phyloP scores from a whole-genome alignment of 352 stramenopile species.

The Globisporangium heterothallicum region DNA sequence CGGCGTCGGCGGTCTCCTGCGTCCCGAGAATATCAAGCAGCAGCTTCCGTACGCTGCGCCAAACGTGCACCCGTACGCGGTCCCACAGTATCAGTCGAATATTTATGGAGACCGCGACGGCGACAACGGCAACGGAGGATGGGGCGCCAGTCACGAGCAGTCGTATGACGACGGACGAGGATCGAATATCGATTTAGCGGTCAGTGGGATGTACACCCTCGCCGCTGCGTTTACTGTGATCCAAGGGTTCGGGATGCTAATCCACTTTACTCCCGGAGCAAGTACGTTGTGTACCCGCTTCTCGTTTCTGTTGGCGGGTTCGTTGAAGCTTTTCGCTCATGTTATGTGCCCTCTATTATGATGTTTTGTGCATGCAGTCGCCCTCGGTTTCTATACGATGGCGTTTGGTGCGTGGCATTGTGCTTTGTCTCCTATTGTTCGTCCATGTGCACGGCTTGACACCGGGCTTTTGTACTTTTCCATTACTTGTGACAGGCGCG shows the following conservation, averaged over 20 bases:
- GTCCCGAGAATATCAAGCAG: conserved; percentile 17
- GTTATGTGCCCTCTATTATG: too few species aligned
- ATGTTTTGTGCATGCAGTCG: conserved; percentile 26
- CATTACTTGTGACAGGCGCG: conserved; percentile 26
- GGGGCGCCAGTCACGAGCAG: conserved; percentile 34
- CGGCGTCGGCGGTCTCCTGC: conserved; percentile 4
- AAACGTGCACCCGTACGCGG: conserved; percentile 77
- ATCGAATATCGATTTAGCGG: conserved; percentile 71
- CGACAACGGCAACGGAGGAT: conserved; percentile 26
- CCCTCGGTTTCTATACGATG: conserved; percentile 81
- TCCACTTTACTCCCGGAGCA: conserved; percentile 51
- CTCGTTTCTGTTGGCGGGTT: conserved; percentile 1
- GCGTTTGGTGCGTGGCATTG: conserved; percentile 61
- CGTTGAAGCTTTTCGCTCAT: too few species aligned
- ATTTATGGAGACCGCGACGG: conserved; percentile 39
- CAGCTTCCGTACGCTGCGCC: conserved; percentile 61
- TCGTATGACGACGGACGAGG: conserved; percentile 35
- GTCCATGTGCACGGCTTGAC: too few species aligned
- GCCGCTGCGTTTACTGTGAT: conserved; percentile 75
- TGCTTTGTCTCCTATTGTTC: conserved; percentile 1
- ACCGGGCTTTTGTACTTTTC: too few species aligned
- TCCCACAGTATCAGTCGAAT: conserved; percentile 72
- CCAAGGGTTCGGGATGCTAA: conserved; percentile 83
- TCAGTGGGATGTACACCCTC: conserved; percentile 85
- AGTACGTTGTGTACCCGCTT: conserved; percentile 23